Conservation (phyloP, 1,284 basidiomycete genomes). For the Athelia sp. region DNA sequence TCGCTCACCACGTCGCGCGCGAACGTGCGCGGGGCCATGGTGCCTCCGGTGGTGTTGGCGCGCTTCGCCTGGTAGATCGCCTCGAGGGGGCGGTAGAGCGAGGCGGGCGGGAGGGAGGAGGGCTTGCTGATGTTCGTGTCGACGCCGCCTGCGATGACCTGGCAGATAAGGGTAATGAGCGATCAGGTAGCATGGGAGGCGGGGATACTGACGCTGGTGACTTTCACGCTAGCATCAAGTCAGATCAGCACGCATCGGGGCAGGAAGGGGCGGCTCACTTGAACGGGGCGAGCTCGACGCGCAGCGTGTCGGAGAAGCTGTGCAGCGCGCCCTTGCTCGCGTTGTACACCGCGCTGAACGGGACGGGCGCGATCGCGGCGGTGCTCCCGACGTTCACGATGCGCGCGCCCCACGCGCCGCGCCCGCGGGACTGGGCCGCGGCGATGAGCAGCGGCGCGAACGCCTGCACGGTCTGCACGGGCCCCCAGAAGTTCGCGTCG, state of each 20-base stretch:
- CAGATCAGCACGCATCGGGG: neutral
- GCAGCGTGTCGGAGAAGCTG: conserved; percentile 19
- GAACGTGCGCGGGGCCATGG: conserved; percentile 10
- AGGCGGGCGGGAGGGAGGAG: conserved; percentile 13
- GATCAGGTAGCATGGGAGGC: neutral
- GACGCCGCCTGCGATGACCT: conserved; percentile 25
- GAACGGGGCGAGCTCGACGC: conserved; percentile 26
- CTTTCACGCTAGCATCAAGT: conserved; percentile 21
- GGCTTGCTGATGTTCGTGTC: conserved; percentile 19
- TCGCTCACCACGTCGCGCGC: conserved; percentile 21
- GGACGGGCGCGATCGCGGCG: conserved; percentile 18
- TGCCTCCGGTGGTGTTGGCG: conserved; percentile 14
- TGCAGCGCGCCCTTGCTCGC: conserved; percentile 24
- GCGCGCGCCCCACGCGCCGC: conserved; percentile 9
- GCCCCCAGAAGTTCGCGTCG: conserved; percentile 17
- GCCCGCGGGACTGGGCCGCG: conserved; percentile 7
- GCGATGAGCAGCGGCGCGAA: conserved; percentile 24
- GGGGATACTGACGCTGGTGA: conserved; percentile 18
- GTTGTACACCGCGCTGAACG: conserved; percentile 22
- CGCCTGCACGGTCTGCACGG: conserved; percentile 21
- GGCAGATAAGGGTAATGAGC: neutral
- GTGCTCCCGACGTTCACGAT: conserved; percentile 24
- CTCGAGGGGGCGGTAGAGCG: conserved; percentile 23
- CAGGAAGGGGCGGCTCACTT: conserved; percentile 7
- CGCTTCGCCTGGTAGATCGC: conserved; percentile 11